A percentile compares a stretch with the other conserved stretches of the same genome.
Evolutionary conservation across 108 stramenopile species (phyloP).

Genomic region (Fragilariopsis cylindrus): DNA sequence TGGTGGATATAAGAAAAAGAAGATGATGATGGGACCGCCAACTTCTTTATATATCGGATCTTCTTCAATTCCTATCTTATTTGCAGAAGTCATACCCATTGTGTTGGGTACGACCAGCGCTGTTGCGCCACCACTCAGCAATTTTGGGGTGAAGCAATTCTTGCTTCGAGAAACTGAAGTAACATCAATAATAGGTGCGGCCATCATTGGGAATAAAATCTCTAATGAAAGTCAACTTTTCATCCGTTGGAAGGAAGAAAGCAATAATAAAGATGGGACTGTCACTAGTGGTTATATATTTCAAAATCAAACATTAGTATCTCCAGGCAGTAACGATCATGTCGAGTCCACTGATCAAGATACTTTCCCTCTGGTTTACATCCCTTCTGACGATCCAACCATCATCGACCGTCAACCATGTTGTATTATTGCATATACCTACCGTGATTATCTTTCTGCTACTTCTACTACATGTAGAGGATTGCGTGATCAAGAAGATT

Average conservation of each 20-base stretch:
- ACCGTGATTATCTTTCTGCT: background rate
- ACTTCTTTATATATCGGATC: conserved; percentile 3
- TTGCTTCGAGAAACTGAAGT: conserved; percentile 4
- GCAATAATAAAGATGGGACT: background rate
- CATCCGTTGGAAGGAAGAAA: conserved; percentile 10
- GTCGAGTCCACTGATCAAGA: background rate
- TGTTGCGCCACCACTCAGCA: conserved; percentile 1
- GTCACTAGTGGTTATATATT: background rate
- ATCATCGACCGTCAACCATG: conserved; percentile 28
- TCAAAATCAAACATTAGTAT: background rate
- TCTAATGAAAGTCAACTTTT: conserved; percentile 1
- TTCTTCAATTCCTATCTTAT: conserved; percentile 18
- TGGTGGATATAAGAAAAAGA: too few species aligned
- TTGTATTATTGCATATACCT: conserved; percentile 21
- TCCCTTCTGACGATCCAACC: conserved; percentile 35
- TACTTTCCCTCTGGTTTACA: conserved; percentile 22
- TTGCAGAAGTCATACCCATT: conserved; percentile 35
- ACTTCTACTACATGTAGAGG: background rate
- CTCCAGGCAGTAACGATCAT: background rate
- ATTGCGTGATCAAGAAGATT: background rate
- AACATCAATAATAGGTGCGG: background rate
- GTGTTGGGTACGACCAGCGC: background rate
- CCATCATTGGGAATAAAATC: background rate
- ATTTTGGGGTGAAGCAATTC: conserved; percentile 24
- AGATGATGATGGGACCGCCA: background rate